These are phyloP conservation scores for Aspergillus brunneoviolaceus DNA, from an alignment of 2,329 filamentous ascomycete genomes.

Conservation along the genomic window DNA sequence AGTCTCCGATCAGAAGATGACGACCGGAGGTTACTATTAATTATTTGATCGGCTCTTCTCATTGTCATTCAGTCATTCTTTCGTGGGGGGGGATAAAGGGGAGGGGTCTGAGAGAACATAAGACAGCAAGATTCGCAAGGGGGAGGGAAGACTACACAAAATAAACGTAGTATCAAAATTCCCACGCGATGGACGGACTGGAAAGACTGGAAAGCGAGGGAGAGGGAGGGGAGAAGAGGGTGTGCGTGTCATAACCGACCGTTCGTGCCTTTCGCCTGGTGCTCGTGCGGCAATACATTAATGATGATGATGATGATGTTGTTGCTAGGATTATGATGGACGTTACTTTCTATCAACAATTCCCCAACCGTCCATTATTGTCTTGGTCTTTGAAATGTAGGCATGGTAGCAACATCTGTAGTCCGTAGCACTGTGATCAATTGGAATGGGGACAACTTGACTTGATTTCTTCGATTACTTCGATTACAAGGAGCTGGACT, in stretches of 20 bases:
- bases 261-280: constrained; percentile 7
- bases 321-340: neutral
- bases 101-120: neutral
- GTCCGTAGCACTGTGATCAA: too few relatives aligned
- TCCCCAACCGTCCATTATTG: neutral
- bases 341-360: neutral
- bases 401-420: too few relatives aligned
- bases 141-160: neutral
- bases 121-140: neutral
- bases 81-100: neutral
- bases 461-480: neutral
- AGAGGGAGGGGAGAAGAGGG: neutral
- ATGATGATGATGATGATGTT: neutral
- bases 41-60: neutral
- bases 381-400: too few relatives aligned
- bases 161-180: neutral
- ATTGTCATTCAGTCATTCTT: neutral
- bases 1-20: constrained; percentile 4
- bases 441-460: too few relatives aligned
- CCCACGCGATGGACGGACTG: neutral
- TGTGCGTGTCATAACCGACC: constrained; percentile 13
- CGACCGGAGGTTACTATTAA: constrained; percentile 2
- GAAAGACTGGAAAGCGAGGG: neutral
- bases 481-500: neutral
- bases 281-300: constrained; percentile 11